These are phyloP conservation scores for Aplosporella prunicola DNA, from an alignment of 2,329 filamentous ascomycete species.

Conservation along the genomic window DNA sequence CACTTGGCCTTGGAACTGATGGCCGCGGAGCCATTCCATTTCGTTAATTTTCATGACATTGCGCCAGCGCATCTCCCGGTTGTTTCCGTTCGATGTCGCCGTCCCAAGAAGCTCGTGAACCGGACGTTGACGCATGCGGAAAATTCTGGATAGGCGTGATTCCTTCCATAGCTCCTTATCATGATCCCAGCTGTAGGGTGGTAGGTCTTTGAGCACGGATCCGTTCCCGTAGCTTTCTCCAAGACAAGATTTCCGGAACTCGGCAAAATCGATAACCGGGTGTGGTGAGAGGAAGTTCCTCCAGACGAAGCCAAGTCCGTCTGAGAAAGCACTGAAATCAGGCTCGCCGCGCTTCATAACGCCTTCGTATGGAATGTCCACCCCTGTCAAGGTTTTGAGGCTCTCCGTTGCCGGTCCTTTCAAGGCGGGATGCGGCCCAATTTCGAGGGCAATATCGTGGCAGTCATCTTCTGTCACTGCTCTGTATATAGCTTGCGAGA, in stretches of 20 bases:
- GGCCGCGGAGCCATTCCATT: conserved; percentile 15
- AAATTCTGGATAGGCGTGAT: conserved; percentile 8
- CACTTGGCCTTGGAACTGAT: conserved; percentile 20
- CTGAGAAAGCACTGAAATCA: conserved; percentile 18
- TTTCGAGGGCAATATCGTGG: conserved; percentile 34
- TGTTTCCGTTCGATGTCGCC: neutral
- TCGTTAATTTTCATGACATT: conserved; percentile 12
- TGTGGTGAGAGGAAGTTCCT: neutral
- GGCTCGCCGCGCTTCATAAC: conserved; percentile 17
- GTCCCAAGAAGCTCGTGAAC: conserved; percentile 15
- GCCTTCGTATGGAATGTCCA: conserved; percentile 14
- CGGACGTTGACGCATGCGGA: neutral
- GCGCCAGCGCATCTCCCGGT: conserved; percentile 11
- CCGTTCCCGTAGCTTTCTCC: neutral
- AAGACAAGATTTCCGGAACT: conserved; percentile 1
- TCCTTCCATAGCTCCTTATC: conserved; percentile 6
- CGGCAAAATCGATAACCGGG: conserved; percentile 1
- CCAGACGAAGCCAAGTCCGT: conserved; percentile 14
- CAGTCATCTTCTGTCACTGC: conserved; percentile 16
- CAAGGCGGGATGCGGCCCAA: conserved; percentile 39
- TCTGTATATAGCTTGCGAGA: conserved; percentile 32
- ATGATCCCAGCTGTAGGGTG: conserved; percentile 12
- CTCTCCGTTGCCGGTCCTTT: conserved; percentile 32
- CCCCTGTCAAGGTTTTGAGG: conserved; percentile 18
- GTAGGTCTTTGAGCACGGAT: neutral